Percentiles rank a stretch among this genome's conserved stretches.
Evolutionary conservation across 768 basidiomycete species (phyloP).

Genomic region (Rhodotorula toruloides): DNA sequence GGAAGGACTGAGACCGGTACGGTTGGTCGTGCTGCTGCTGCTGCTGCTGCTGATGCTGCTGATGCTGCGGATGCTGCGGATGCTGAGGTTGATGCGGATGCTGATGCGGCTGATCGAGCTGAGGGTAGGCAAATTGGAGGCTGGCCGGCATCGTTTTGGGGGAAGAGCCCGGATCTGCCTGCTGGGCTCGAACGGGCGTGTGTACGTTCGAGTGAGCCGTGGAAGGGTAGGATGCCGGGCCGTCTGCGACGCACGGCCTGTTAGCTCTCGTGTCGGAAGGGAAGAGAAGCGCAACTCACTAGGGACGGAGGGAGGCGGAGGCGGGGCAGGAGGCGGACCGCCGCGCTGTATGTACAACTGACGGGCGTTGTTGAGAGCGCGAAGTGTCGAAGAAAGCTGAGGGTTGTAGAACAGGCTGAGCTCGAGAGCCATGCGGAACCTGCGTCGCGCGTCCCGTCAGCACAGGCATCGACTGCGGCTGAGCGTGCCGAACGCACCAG

Average conservation of each 20-base stretch:
- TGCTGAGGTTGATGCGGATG: neutral
- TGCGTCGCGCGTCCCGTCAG: neutral
- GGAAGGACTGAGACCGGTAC: no score
- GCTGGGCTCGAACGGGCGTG: no score
- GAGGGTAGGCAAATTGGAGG: neutral
- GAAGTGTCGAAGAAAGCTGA: neutral
- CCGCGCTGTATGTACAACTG: neutral
- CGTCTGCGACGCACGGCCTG: no score
- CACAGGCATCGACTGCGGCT: no score
- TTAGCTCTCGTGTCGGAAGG: no score
- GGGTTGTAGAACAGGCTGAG: conserved; percentile 22
- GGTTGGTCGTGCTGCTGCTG: no score
- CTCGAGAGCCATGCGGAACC: conserved; percentile 33
- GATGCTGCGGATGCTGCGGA: neutral
- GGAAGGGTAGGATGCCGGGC: no score
- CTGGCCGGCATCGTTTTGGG: no score
- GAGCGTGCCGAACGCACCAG: conserved; percentile 6
- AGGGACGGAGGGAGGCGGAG: neutral
- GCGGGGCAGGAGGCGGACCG: neutral
- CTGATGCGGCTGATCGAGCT: conserved; percentile 3
- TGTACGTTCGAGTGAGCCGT: no score
- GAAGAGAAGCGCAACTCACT: no score
- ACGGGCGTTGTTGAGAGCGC: neutral
- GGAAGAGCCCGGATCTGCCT: no score
- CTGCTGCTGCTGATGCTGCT: no score